These are phyloP conservation scores for Acacia crassicarpa DNA, from an alignment of 306 rosid species.

Conservation along the genomic window DNA sequence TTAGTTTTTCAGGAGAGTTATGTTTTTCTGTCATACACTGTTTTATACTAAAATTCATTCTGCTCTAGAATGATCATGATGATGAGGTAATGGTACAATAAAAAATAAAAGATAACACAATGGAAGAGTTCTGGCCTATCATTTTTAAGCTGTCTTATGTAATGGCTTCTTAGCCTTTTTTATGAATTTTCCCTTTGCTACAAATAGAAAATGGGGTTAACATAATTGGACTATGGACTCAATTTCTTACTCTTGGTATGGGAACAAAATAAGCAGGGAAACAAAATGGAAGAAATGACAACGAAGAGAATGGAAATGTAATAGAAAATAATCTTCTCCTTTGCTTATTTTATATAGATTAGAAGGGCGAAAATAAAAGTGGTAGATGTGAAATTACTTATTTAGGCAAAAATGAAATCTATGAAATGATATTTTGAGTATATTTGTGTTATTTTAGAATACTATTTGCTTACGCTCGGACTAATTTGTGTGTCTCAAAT, in stretches of 20 bases:
- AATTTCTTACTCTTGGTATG: background rate
- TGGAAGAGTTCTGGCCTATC: background rate
- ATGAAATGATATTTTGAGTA: background rate
- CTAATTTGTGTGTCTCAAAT: constrained; percentile 4
- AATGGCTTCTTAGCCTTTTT: background rate
- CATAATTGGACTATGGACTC: background rate
- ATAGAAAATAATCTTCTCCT: background rate
- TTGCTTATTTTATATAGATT: background rate
- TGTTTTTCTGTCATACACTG: background rate
- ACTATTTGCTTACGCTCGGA: background rate
- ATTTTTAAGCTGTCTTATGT: background rate
- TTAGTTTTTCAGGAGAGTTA: background rate
- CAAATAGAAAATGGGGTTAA: background rate
- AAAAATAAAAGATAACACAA: background rate
- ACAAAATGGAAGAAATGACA: background rate
- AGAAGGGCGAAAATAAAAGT: background rate
- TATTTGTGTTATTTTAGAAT: background rate
- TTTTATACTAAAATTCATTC: background rate
- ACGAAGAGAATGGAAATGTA: background rate
- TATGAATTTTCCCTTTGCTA: background rate
- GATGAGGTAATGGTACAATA: background rate
- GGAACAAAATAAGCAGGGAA: background rate
- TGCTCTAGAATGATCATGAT: background rate
- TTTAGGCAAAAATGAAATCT: background rate
- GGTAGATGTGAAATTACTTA: background rate